These are phyloP conservation scores for Penicillium expansum DNA, from an alignment of 2,329 filamentous ascomycete genomes.

Conservation along the genomic window DNA sequence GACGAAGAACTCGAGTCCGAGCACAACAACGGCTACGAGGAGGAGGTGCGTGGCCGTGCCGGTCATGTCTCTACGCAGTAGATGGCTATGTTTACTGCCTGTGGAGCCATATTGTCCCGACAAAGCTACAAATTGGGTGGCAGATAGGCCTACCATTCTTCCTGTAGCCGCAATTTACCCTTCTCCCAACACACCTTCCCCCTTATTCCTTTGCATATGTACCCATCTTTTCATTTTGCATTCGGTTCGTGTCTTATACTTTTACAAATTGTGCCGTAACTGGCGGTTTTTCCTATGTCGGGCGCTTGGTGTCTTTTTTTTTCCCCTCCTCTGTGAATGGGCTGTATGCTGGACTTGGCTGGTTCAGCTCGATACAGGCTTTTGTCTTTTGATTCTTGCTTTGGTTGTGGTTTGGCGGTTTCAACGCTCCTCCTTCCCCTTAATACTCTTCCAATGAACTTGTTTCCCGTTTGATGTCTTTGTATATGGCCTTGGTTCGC, in stretches of 20 bases:
- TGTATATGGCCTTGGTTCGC: not conserved
- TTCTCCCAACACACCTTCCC: not conserved
- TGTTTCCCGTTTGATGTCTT: constrained; percentile 3
- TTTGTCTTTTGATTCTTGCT: not conserved
- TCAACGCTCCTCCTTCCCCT: not conserved
- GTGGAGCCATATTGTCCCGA: not conserved
- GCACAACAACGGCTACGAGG: constrained; percentile 22
- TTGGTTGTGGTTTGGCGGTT: constrained; percentile 1
- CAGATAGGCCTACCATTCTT: not conserved
- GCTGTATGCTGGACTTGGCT: not conserved
- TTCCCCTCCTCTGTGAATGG: not conserved
- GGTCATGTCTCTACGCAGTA: constrained; percentile 17
- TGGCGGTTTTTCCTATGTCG: constrained; percentile 18
- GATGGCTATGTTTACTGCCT: not conserved
- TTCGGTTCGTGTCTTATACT: constrained; percentile 26
- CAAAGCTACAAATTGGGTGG: not conserved
- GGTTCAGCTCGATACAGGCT: not conserved
- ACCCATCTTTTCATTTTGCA: constrained; percentile 16
- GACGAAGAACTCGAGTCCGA: constrained; percentile 40
- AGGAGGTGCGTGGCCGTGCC: constrained; percentile 21
- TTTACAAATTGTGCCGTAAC: constrained; percentile 21
- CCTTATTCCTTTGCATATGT: constrained; percentile 2
- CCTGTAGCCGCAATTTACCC: not conserved
- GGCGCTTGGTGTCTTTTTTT: constrained; percentile 15
- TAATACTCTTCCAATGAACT: constrained; percentile 14